Base-by-base conservation (phyloP, 2,329 filamentous ascomycete genomes). In the Chalaropsis thielavioides region DNA sequence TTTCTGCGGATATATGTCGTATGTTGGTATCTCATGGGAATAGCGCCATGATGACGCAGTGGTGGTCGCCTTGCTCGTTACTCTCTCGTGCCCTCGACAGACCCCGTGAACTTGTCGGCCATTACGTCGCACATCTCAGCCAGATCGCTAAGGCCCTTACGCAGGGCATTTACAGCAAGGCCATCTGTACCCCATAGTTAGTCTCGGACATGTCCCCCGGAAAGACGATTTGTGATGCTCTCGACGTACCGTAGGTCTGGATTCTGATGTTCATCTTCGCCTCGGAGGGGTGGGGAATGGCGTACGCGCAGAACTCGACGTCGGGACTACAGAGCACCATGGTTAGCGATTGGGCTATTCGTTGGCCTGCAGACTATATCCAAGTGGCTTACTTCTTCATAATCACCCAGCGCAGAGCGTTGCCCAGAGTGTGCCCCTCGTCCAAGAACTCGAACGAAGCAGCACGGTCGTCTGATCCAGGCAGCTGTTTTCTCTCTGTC, bases 221-320 rank as follows among this genome's bases (percentile, higher is more conserved):
- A 27, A 13, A 22, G 54, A 10, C 11, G 15, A 2, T 17, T 35
- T 27, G 15, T 19, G 54, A 62, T 15, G 60, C 40, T 61, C 17
- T 63, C 35, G 56, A 76, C 85, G 73, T 78, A 96, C 92, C 89
- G 72, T 94, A 97, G 69, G 92, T 99, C 76, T 99, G 94, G 68
- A 99, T 97, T 71, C 94, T 85, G 68, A 99, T 79, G 73, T 97
- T 96, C 92, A 99, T 96, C 77, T 95, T 94, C 49, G 86, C 79
- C 76, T 99, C 94, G 46, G 92, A 95, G 62, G 94, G 94, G 76
- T 99, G 94, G 38, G 94, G 94, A 68, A 99, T 97, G 7, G 92
- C 90, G 76, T 99, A 99, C 68, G 92, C 94, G 76, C 94, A 97
- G 77, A 99, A 96, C 75, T 99, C 94, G 67, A 99, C 94, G 69